Evolutionary conservation across 345 rosid genomes (phyloP), one percentile per base, ranked within the genome.

Genomic region (Murraya koenigii): DNA sequence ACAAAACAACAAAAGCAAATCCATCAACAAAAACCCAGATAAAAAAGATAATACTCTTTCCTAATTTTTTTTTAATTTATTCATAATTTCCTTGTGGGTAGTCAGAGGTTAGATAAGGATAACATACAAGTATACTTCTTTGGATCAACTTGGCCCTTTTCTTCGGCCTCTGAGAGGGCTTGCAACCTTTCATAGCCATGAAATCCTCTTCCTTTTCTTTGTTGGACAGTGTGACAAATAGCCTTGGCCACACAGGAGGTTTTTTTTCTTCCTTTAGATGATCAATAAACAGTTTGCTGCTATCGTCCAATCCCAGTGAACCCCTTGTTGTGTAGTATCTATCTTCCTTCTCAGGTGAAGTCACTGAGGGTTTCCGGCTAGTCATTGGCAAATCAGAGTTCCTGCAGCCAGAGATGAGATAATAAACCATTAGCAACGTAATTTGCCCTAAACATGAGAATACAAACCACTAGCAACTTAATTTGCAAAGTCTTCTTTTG

Each of bases 201-300:
- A 91, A 93, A 88, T 95, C 97, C 82, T 93, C 97, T 85, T 95
- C 98, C 82, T 93, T 95, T 82, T 93, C 97, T 88, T 95, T 95
- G 83, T 79, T 91, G 2, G 98, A 95, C 84, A 95, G 79, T 66
- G 95, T 60, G n/a, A 85, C 80, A 75, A 88, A 89, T 77, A 95
- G 82, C 79, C 81, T 93, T 35, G 97, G 97, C 98, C 98, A 91
- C 59, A 88, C 93, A 35, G 75, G 69, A 15, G 80, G 67, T 70
- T 70, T 80, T 63, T 88, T 93, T 0, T 88, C 89, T 82, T 95
- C 95, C 88, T 85, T 91, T 41, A 86, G 76, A 82, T 82, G 81
- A 73, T 91, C 90, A 76, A 87, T 79, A 39, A 88, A 74, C 69
- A 82, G 35, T 80, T 93, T 91, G 25, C 90, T 85, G 81, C 64